A percentile compares a stretch with the other conserved stretches of the same genome.
These are phyloP conservation scores for Knufia petricola DNA, from an alignment of 2,329 filamentous ascomycete species.

Conservation along the genomic window DNA sequence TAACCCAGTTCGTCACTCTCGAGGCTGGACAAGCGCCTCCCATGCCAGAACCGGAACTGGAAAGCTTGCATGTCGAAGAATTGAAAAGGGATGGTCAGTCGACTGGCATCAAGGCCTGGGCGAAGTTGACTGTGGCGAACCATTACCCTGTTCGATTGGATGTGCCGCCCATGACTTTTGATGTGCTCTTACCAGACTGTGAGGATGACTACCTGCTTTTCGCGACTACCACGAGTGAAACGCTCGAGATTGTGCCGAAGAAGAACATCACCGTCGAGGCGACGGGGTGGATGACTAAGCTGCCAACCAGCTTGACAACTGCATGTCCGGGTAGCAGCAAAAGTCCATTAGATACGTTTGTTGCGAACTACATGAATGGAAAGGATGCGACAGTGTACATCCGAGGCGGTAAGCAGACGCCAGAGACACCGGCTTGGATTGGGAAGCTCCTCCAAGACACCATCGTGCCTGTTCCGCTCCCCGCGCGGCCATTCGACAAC, in stretches of 20 bases:
- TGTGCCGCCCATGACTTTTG: conserved; percentile 72
- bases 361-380: conserved; percentile 74
- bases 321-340: conserved; percentile 66
- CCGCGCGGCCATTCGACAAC: conserved; percentile 69
- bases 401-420: conserved; percentile 59
- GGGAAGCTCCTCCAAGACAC: conserved; percentile 69
- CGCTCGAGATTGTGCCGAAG: conserved; percentile 58
- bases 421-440: conserved; percentile 71
- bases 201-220: conserved; percentile 61
- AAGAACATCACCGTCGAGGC: conserved; percentile 60
- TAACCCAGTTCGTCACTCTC: conserved; percentile 49
- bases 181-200: conserved; percentile 78
- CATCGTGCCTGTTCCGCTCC: conserved; percentile 74
- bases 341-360: conserved; percentile 74
- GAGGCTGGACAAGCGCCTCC: conserved; percentile 56
- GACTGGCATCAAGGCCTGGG: conserved; percentile 69
- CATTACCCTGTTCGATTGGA: conserved; percentile 67
- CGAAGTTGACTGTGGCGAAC: conserved; percentile 63
- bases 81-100: conserved; percentile 42
- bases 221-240: conserved; percentile 61
- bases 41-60: conserved; percentile 74
- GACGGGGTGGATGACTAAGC: conserved; percentile 58
- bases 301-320: conserved; percentile 63
- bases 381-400: conserved; percentile 71
- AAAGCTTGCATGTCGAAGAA: conserved; percentile 70